Evolutionary conservation across 2,329 filamentous ascomycete genomes (phyloP).

Genomic region (Aureobasidium sp.): DNA sequence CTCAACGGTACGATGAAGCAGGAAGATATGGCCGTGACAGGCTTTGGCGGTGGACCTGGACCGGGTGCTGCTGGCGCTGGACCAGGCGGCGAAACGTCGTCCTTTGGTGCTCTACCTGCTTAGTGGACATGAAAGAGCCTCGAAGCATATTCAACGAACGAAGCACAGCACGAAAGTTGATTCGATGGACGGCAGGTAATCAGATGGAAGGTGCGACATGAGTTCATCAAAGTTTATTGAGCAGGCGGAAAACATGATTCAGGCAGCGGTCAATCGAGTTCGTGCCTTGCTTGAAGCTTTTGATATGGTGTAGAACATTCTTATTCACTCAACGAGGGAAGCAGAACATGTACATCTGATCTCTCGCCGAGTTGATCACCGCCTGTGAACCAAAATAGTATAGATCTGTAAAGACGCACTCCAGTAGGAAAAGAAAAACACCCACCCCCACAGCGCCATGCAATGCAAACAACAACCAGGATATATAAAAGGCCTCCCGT

Average conservation of each 20-base stretch:
- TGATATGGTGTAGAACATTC: background rate
- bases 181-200: background rate
- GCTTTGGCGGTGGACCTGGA: conserved; percentile 15
- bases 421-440: background rate
- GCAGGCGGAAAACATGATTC: background rate
- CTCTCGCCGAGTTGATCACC: background rate
- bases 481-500: background rate
- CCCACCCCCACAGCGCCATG: conserved; percentile 4
- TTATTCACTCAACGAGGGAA: background rate
- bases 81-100: background rate
- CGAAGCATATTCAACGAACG: background rate
- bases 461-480: conserved; percentile 8
- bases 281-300: background rate
- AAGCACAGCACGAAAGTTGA: background rate
- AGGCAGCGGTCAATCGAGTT: background rate
- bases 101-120: conserved; percentile 1
- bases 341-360: background rate
- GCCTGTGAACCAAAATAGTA: background rate
- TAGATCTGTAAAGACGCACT: background rate
- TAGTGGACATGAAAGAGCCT: background rate
- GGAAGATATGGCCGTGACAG: conserved; percentile 23
- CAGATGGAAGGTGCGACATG: background rate
- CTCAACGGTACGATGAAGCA: conserved; percentile 62
- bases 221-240: background rate
- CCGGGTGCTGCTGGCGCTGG: conserved; percentile 11